phyloP scores from a whole-genome alignment of 495 filamentous ascomycete species.

The Xylaria flabelliformis region DNA sequence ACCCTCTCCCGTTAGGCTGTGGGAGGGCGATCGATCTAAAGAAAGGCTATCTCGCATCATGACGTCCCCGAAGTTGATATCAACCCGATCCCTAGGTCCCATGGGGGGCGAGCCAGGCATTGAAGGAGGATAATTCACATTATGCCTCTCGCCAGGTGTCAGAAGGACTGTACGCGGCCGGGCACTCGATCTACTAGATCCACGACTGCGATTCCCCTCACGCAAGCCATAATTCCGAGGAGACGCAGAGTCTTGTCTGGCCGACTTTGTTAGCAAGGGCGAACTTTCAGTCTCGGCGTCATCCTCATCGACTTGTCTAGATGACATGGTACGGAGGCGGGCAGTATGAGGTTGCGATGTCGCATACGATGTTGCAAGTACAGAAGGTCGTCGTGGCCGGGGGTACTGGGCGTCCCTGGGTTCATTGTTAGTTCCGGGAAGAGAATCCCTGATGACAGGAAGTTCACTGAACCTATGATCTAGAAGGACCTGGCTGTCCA shows the following conservation, averaged over 20 bases:
- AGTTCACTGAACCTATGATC: slow-evolving; percentile 71
- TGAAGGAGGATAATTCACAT: slow-evolving; percentile 97
- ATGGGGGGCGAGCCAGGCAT: slow-evolving; percentile 77
- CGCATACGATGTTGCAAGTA: slow-evolving; percentile 47
- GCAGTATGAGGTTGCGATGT: slow-evolving; percentile 43
- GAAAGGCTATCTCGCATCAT: slow-evolving; percentile 69
- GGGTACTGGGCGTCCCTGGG: slow-evolving; percentile 72
- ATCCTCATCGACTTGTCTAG: slow-evolving; percentile 1
- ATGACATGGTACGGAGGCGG: slow-evolving; percentile 41
- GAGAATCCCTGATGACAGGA: not conserved
- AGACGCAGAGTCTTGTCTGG: slow-evolving; percentile 33
- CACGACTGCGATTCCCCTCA: slow-evolving; percentile 43
- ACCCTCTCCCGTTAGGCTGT: slow-evolving; percentile 52
- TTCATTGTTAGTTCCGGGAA: slow-evolving; percentile 11
- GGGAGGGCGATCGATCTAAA: slow-evolving; percentile 49
- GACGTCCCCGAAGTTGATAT: slow-evolving; percentile 78
- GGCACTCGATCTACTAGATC: slow-evolving; percentile 50
- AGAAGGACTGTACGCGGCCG: slow-evolving; percentile 41
- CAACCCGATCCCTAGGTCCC: slow-evolving; percentile 54
- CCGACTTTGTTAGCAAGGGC: slow-evolving; percentile 57
- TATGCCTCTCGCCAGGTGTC: slow-evolving; percentile 60
- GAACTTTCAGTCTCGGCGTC: slow-evolving; percentile 59
- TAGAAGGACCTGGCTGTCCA: slow-evolving; percentile 80
- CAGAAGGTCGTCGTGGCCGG: slow-evolving; percentile 68
- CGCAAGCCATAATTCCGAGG: slow-evolving; percentile 48